phyloP scores from a whole-genome alignment of 2,329 filamentous ascomycete genomes.

The Sarocladium brachiariae region DNA sequence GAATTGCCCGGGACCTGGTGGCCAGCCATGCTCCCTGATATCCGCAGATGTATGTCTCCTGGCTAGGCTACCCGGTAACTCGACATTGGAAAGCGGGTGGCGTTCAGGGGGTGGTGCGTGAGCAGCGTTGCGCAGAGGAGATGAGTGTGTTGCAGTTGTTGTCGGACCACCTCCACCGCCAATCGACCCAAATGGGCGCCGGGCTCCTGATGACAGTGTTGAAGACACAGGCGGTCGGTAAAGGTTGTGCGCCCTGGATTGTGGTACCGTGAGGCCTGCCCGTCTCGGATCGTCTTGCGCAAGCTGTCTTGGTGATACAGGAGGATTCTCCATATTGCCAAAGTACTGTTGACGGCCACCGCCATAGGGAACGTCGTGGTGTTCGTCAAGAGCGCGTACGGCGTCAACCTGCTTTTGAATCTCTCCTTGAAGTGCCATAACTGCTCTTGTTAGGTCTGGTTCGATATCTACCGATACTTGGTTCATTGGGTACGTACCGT shows the following conservation, averaged over 20 bases:
- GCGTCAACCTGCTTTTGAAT: constrained; percentile 55
- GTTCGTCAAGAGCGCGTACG: constrained; percentile 52
- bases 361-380: constrained; percentile 62
- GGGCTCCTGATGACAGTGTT: constrained; percentile 70
- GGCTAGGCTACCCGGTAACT: constrained; percentile 61
- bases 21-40: constrained; percentile 83
- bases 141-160: constrained; percentile 52
- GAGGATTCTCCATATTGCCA: constrained; percentile 62
- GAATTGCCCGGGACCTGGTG: constrained; percentile 54
- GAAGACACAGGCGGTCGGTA: constrained; percentile 74
- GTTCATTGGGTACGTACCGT: constrained; percentile 54
- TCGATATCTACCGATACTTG: constrained; percentile 38
- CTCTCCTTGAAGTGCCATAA: constrained; percentile 49
- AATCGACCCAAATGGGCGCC: constrained; percentile 81
- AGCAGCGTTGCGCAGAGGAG: constrained; percentile 62
- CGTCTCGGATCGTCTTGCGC: constrained; percentile 81
- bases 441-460: constrained; percentile 30
- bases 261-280: constrained; percentile 57
- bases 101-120: constrained; percentile 58
- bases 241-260: constrained; percentile 53
- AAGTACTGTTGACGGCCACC: constrained; percentile 65
- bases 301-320: constrained; percentile 80
- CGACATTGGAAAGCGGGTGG: constrained; percentile 58
- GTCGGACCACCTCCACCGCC: constrained; percentile 50
- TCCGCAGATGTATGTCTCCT: constrained; percentile 92